Evolutionary conservation across 441 rosid genomes (phyloP).

Genomic region (Breynia disticha): DNA sequence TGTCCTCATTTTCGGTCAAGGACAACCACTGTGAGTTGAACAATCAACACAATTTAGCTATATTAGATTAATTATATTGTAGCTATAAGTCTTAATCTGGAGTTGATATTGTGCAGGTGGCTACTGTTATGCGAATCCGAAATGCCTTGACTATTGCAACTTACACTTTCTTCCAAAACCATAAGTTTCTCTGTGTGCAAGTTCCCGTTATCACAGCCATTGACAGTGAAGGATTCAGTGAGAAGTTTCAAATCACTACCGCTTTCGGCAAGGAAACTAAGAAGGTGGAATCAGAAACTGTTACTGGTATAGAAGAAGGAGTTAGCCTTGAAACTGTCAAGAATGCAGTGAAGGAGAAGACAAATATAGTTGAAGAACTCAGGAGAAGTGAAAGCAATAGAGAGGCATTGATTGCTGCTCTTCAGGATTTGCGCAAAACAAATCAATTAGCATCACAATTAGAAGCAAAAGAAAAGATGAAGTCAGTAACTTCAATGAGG

Average conservation of each 20-base stretch:
- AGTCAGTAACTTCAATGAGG: constrained; percentile 21
- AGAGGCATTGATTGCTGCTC: constrained; percentile 60
- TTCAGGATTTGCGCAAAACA: constrained; percentile 58
- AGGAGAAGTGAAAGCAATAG: constrained; percentile 69
- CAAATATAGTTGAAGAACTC: constrained; percentile 45
- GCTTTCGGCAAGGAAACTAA: constrained; percentile 25
- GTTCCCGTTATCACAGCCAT: constrained; percentile 69
- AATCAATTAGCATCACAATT: constrained; percentile 53
- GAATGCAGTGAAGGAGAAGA: constrained; percentile 58
- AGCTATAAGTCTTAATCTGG: neutral
- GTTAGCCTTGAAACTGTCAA: constrained; percentile 44
- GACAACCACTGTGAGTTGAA: constrained; percentile 55
- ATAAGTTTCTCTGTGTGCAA: constrained; percentile 61
- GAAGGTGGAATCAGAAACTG: constrained; percentile 21
- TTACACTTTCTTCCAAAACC: constrained; percentile 57
- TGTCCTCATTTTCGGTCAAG: constrained; percentile 73
- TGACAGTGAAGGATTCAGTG: constrained; percentile 45
- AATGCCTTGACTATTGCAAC: constrained; percentile 55
- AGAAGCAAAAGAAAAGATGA: constrained; percentile 44
- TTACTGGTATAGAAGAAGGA: constrained; percentile 27
- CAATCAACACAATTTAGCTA: neutral
- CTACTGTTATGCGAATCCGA: constrained; percentile 60
- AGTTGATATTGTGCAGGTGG: constrained; percentile 41
- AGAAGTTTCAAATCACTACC: constrained; percentile 54
- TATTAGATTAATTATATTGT: neutral